A percentile compares a stretch with the other conserved stretches of the same genome.
Evolutionary conservation across 2,329 filamentous ascomycete genomes (phyloP).

Genomic region (Plectosphaerella plurivora): DNA sequence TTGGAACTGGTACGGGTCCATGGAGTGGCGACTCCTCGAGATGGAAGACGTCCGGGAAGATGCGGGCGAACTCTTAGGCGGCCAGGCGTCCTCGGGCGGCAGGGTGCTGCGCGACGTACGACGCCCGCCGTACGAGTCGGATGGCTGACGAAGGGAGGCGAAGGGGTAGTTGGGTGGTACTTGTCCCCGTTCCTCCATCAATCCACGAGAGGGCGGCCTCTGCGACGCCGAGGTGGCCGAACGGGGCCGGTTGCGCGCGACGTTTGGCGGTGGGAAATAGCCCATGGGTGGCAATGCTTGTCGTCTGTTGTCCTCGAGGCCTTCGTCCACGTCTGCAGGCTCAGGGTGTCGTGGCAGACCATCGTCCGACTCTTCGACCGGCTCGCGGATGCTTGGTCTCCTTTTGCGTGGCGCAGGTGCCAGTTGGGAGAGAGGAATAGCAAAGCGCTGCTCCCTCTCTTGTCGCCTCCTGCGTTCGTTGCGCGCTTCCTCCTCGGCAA

Average conservation of each 20-base stretch:
- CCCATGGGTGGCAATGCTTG: constrained; percentile 44
- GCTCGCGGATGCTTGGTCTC: constrained; percentile 16
- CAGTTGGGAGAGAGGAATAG: constrained; percentile 50
- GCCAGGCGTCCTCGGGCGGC: constrained; percentile 25
- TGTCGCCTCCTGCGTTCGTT: constrained; percentile 32
- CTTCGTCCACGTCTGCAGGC: constrained; percentile 29
- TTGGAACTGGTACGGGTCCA: constrained; percentile 52
- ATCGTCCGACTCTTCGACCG: constrained; percentile 20
- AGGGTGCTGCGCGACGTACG: constrained; percentile 25
- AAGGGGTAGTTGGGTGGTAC: constrained; percentile 42
- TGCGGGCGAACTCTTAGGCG: constrained; percentile 16
- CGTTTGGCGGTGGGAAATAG: constrained; percentile 43
- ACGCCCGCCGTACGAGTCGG: constrained; percentile 32
- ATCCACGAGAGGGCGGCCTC: constrained; percentile 23
- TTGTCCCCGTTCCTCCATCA: constrained; percentile 27
- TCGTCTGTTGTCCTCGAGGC: constrained; percentile 24
- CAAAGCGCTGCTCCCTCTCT: constrained; percentile 41
- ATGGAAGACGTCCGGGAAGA: constrained; percentile 20
- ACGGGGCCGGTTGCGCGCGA: constrained; percentile 33
- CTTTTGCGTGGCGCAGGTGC: constrained; percentile 33
- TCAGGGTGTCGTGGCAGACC: constrained; percentile 32
- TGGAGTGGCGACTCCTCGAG: constrained; percentile 18
- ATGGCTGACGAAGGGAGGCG: constrained; percentile 34
- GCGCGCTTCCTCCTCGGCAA: constrained; percentile 37
- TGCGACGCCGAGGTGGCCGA: constrained; percentile 37